phyloP scores from a whole-genome alignment of 768 basidiomycete genomes.

The Candolleomyces efflorescens region DNA sequence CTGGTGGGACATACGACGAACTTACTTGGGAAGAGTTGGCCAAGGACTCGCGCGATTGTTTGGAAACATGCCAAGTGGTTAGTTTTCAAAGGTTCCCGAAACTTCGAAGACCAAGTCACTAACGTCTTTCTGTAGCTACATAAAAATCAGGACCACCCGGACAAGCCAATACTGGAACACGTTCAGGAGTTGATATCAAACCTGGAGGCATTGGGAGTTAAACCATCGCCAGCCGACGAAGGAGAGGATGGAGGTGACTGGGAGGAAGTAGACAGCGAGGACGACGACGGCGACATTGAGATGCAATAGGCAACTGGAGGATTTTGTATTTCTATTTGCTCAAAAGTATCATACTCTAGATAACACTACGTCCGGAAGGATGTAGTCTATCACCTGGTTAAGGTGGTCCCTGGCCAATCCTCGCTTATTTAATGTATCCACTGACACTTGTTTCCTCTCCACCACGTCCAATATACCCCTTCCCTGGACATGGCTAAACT shows the following conservation, averaged over 20 bases:
- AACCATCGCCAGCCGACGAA: constrained; percentile 55
- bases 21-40: constrained; percentile 76
- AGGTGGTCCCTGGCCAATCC: not conserved
- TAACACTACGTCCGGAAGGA: not conserved
- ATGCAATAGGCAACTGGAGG: constrained; percentile 36
- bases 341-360: constrained; percentile 27
- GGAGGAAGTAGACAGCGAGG: constrained; percentile 59
- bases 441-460: not conserved
- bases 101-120: not conserved
- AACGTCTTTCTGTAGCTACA: constrained; percentile 54
- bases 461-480: constrained; percentile 6
- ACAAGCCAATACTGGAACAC: constrained; percentile 73
- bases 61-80: constrained; percentile 81
- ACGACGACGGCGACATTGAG: constrained; percentile 52
- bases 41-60: constrained; percentile 71
- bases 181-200: constrained; percentile 66
- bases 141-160: constrained; percentile 65
- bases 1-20: constrained; percentile 43
- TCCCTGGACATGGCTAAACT: constrained; percentile 38
- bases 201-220: constrained; percentile 63
- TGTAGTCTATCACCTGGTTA: not conserved
- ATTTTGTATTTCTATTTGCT: not conserved
- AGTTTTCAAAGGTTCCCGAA: constrained; percentile 19
- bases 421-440: not conserved
- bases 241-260: constrained; percentile 53